These are phyloP conservation scores for Cladosporium oxysporum DNA, from an alignment of 2,329 filamentous ascomycete species.

Conservation along the genomic window DNA sequence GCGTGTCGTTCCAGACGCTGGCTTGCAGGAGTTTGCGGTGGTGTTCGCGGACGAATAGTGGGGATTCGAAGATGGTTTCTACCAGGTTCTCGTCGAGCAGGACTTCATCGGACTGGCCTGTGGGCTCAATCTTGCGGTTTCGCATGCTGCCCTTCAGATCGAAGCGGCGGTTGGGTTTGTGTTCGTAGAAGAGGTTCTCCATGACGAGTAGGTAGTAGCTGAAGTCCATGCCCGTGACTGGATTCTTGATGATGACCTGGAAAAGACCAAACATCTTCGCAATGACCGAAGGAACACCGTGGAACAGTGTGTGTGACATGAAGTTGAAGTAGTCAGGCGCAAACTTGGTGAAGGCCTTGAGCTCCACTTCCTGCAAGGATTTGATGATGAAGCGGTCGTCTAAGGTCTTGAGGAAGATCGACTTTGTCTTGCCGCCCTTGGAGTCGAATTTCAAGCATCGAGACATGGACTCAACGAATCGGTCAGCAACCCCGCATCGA, in stretches of 20 bases:
- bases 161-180: slow-evolving; percentile 75
- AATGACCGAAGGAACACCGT: slow-evolving; percentile 88
- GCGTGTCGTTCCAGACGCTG: slow-evolving; percentile 95
- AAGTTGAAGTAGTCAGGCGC: slow-evolving; percentile 97
- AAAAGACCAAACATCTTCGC: slow-evolving; percentile 99
- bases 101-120: slow-evolving; percentile 94
- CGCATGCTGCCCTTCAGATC: slow-evolving; percentile 98
- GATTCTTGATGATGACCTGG: slow-evolving; percentile 95
- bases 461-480: slow-evolving; percentile 92
- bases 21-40: slow-evolving; percentile 89
- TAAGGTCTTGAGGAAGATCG: slow-evolving; percentile 92
- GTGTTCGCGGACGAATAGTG: slow-evolving; percentile 91
- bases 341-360: slow-evolving; percentile 90
- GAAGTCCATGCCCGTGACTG: slow-evolving; percentile 85
- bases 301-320: slow-evolving; percentile 94
- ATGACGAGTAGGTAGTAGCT: slow-evolving; percentile 93
- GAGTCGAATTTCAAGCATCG: slow-evolving; percentile 97
- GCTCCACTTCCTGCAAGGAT: slow-evolving; percentile 86
- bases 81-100: slow-evolving; percentile 98
- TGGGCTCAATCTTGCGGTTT: slow-evolving; percentile 94
- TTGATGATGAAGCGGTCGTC: slow-evolving; percentile 94
- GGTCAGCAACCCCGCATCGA: slow-evolving; percentile 89
- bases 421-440: slow-evolving; percentile 96
- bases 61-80: slow-evolving; percentile 97
- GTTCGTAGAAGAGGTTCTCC: slow-evolving; percentile 98